Evolutionary conservation across 805 yeast genomes (phyloP).

Genomic region (Wickerhamiella brachini): DNA sequence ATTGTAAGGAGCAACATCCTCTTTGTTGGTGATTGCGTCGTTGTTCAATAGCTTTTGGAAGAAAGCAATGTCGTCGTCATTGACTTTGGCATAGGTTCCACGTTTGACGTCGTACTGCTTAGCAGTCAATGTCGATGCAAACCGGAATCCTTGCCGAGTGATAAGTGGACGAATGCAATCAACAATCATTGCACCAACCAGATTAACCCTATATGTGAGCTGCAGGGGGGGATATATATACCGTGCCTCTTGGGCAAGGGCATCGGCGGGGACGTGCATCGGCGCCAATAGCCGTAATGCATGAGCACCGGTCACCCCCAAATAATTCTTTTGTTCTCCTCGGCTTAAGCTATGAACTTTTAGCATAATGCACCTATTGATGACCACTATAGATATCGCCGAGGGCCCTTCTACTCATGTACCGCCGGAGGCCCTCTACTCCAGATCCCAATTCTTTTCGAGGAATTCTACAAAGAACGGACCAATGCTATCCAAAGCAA

Average conservation of each 20-base stretch:
- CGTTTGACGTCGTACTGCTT: slow-evolving; percentile 49
- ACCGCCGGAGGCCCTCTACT: no score
- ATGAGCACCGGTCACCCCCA: background rate
- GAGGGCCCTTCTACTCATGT: no score
- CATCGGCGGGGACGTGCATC: background rate
- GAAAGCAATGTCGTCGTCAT: slow-evolving; percentile 40
- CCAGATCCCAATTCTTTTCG: slow-evolving; percentile 39
- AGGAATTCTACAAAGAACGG: slow-evolving; percentile 69
- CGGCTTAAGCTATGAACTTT: no score
- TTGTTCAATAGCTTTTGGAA: slow-evolving; percentile 40
- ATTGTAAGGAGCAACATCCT: slow-evolving; percentile 57
- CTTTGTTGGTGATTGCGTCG: slow-evolving; percentile 34
- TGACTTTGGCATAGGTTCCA: slow-evolving; percentile 37
- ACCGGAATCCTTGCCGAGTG: background rate
- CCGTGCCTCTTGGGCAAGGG: background rate
- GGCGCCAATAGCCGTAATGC: background rate
- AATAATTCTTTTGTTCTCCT: no score
- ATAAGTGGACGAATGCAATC: background rate
- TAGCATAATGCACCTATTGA: no score
- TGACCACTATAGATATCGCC: no score
- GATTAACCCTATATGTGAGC: background rate
- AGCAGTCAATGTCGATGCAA: slow-evolving; percentile 34
- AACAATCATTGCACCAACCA: background rate
- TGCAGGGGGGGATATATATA: background rate
- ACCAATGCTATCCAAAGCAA: slow-evolving; percentile 54